Percentiles rank a stretch among this genome's conserved stretches.
phyloP scores from a whole-genome alignment of 2,329 filamentous ascomycete genomes.

The Fusarium nurragi region DNA sequence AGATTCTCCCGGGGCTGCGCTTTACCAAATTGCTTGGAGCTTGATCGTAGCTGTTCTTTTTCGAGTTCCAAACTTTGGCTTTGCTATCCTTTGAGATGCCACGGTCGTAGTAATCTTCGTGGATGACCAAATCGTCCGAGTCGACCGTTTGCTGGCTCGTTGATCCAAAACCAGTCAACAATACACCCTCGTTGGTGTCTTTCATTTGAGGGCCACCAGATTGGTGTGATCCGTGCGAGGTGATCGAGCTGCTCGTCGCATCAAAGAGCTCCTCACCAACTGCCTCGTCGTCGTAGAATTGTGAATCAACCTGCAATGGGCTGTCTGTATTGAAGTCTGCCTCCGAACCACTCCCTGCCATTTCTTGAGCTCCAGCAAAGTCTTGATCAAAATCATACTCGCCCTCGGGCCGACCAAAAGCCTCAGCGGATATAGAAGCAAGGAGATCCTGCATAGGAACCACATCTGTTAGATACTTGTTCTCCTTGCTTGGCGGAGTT shows the following conservation, averaged over 20 bases:
- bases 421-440: slow-evolving; percentile 88
- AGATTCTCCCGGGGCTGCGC: slow-evolving; percentile 77
- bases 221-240: slow-evolving; percentile 38
- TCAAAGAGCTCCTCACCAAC: slow-evolving; percentile 61
- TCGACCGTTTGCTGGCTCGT: slow-evolving; percentile 57
- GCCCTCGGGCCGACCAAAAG: slow-evolving; percentile 71
- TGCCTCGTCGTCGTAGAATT: slow-evolving; percentile 58
- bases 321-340: slow-evolving; percentile 47
- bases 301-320: slow-evolving; percentile 54
- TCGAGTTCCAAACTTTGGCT: slow-evolving; percentile 83
- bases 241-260: slow-evolving; percentile 50
- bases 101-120: slow-evolving; percentile 80
- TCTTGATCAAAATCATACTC: slow-evolving; percentile 72
- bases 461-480: slow-evolving; percentile 87
- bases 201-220: slow-evolving; percentile 44
- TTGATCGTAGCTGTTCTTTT: slow-evolving; percentile 76
- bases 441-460: slow-evolving; percentile 89
- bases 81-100: slow-evolving; percentile 69
- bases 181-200: slow-evolving; percentile 50
- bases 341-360: slow-evolving; percentile 53
- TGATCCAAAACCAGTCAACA: slow-evolving; percentile 49
- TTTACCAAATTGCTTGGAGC: slow-evolving; percentile 69
- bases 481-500: slow-evolving; percentile 79
- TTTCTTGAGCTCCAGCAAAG: slow-evolving; percentile 64
- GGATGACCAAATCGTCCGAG: slow-evolving; percentile 72